Percentiles rank a stretch among this genome's conserved stretches.
Conservation (phyloP, 345 rosid species). For the Geranium rotundifolium region DNA sequence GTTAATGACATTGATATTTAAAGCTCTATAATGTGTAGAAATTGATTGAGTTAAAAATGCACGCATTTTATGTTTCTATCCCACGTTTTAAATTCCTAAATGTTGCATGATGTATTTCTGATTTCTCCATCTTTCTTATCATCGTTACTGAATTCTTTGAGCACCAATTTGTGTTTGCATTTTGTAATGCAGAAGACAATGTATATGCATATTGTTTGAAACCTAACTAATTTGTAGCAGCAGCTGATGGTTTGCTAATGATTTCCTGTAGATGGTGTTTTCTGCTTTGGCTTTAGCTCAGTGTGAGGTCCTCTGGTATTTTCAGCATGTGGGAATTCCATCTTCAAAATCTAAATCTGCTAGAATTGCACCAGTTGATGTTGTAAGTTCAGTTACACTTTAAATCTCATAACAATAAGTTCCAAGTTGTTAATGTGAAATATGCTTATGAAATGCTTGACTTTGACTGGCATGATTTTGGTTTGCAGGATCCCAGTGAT, state of each 20-base stretch:
- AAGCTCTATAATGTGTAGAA: too few relatives aligned
- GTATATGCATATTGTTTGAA: too few relatives aligned
- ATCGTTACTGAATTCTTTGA: too few relatives aligned
- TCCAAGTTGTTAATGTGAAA: background rate
- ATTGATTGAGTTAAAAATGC: too few relatives aligned
- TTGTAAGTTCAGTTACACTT: conserved; percentile 39
- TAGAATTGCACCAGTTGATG: conserved; percentile 64
- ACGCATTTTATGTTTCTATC: too few relatives aligned
- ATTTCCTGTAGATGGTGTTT: conserved; percentile 73
- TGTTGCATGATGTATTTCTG: too few relatives aligned
- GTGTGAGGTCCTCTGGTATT: conserved; percentile 93
- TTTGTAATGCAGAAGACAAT: too few relatives aligned
- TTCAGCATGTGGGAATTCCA: conserved; percentile 87
- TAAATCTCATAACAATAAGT: background rate
- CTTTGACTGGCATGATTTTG: conserved; percentile 15
- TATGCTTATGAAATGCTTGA: conserved; percentile 1
- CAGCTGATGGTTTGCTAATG: background rate
- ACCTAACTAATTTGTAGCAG: too few relatives aligned
- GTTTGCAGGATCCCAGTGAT: conserved; percentile 83
- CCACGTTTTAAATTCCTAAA: too few relatives aligned
- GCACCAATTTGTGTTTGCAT: too few relatives aligned
- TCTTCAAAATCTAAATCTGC: conserved; percentile 68
- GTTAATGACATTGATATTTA: too few relatives aligned
- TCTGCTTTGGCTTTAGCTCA: conserved; percentile 94
- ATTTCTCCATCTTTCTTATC: too few relatives aligned